These are phyloP conservation scores for Taxawa tesnikishii DNA, from an alignment of 2,329 filamentous ascomycete species.

Conservation along the genomic window DNA sequence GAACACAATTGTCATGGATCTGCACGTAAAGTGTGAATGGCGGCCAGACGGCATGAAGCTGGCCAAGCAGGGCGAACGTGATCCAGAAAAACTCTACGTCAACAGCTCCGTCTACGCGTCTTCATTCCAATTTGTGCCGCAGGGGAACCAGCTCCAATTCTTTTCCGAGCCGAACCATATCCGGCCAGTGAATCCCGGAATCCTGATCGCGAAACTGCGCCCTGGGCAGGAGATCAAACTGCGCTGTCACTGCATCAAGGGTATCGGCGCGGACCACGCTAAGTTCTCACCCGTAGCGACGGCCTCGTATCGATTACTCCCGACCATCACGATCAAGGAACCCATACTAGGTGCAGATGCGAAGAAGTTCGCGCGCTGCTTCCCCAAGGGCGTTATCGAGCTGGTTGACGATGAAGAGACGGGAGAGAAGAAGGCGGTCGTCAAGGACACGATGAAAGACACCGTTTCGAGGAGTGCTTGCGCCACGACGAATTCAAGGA, in stretches of 20 bases:
- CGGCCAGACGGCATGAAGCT: constrained; percentile 46
- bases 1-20: constrained; percentile 72
- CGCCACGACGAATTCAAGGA: constrained; percentile 86
- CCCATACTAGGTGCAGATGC: constrained; percentile 84
- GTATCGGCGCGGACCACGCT: constrained; percentile 84
- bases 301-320: constrained; percentile 81
- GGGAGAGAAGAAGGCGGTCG: constrained; percentile 78
- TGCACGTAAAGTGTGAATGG: constrained; percentile 70
- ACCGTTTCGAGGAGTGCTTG: constrained; percentile 90
- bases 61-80: constrained; percentile 59
- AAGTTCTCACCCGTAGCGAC: constrained; percentile 97
- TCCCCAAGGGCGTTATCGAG: constrained; percentile 76
- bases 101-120: constrained; percentile 55
- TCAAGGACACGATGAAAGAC: constrained; percentile 79
- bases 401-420: constrained; percentile 57
- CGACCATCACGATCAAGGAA: constrained; percentile 68
- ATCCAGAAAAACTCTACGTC: constrained; percentile 74
- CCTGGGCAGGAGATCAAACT: constrained; percentile 80
- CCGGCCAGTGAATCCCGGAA: constrained; percentile 74
- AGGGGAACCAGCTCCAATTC: constrained; percentile 57
- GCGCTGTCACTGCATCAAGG: constrained; percentile 89
- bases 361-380: constrained; percentile 80
- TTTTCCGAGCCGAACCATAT: constrained; percentile 55
- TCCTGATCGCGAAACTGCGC: constrained; percentile 85
- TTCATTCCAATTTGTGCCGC: constrained; percentile 59